phyloP scores from a whole-genome alignment of 2,329 filamentous ascomycete species.

The Allantophomopsis lycopodina region DNA sequence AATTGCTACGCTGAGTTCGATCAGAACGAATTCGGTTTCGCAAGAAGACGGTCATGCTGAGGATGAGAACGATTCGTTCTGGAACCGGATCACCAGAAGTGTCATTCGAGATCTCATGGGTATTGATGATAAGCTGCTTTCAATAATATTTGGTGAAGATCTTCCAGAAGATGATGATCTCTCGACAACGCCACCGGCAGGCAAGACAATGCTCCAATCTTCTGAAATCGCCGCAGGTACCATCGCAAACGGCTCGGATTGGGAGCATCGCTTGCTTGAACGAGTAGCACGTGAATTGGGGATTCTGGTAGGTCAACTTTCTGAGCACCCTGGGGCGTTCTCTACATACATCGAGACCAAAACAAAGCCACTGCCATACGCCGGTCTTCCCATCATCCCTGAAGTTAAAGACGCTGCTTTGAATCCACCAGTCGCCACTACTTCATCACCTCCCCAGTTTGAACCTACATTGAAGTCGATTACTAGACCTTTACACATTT shows the following conservation, averaged over 20 bases:
- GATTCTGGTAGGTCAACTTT: slow-evolving; percentile 67
- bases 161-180: slow-evolving; percentile 38
- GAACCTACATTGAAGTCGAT: slow-evolving; percentile 12
- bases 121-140: slow-evolving; percentile 74
- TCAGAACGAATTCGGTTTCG: slow-evolving; percentile 4
- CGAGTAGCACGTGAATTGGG: slow-evolving; percentile 80
- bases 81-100: slow-evolving; percentile 69
- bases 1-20: slow-evolving; percentile 14
- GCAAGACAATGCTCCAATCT: slow-evolving; percentile 1
- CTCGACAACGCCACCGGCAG: slow-evolving; percentile 21
- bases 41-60: slow-evolving; percentile 20
- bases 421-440: slow-evolving; percentile 1
- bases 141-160: slow-evolving; percentile 75
- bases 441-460: slow-evolving; percentile 10
- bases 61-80: slow-evolving; percentile 52
- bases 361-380: slow-evolving; percentile 57
- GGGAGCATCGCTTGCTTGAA: slow-evolving; percentile 71
- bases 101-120: slow-evolving; percentile 85
- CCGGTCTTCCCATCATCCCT: slow-evolving; percentile 56
- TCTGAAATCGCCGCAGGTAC: slow-evolving; percentile 4
- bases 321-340: slow-evolving; percentile 80
- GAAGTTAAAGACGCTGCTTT: slow-evolving; percentile 25
- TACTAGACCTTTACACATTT: slow-evolving; percentile 10
- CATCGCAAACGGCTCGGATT: slow-evolving; percentile 29
- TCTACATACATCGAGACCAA: slow-evolving; percentile 61